Percentiles rank a stretch among this genome's conserved stretches.
phyloP scores from a whole-genome alignment of 2,329 filamentous ascomycete species.

The Sporothrix schenckii region DNA sequence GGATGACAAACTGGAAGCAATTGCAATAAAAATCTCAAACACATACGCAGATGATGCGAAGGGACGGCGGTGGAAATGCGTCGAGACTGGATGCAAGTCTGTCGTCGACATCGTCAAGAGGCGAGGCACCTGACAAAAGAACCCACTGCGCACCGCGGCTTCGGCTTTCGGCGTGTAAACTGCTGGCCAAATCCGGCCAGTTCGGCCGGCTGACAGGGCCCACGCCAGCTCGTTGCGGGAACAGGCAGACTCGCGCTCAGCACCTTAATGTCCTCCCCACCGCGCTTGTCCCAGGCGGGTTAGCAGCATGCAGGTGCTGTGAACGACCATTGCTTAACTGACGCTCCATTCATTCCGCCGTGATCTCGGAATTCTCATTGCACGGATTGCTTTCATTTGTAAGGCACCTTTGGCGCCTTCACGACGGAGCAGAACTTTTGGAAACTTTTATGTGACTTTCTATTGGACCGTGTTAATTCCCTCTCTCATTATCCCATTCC shows the following conservation, averaged over 20 bases:
- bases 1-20: too few species aligned
- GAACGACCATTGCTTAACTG: too few species aligned
- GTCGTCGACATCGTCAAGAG: neutral
- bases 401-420: too few species aligned
- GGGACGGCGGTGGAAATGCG: neutral
- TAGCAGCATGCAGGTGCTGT: neutral
- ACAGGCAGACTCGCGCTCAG: neutral
- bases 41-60: too few species aligned
- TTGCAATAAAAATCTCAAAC: too few species aligned
- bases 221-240: neutral
- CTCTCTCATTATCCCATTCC: neutral
- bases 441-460: neutral
- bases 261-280: constrained; percentile 6
- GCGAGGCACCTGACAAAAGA: too few species aligned
- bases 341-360: neutral
- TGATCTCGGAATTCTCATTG: neutral
- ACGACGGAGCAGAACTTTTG: too few species aligned
- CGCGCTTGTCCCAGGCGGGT: neutral
- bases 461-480: neutral
- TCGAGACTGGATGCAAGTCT: too few species aligned
- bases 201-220: neutral
- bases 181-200: neutral
- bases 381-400: neutral
- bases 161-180: neutral
- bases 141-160: too few species aligned